Evolutionary conservation across 345 rosid species (phyloP).

Genomic region (Boechera divaricarpa): DNA sequence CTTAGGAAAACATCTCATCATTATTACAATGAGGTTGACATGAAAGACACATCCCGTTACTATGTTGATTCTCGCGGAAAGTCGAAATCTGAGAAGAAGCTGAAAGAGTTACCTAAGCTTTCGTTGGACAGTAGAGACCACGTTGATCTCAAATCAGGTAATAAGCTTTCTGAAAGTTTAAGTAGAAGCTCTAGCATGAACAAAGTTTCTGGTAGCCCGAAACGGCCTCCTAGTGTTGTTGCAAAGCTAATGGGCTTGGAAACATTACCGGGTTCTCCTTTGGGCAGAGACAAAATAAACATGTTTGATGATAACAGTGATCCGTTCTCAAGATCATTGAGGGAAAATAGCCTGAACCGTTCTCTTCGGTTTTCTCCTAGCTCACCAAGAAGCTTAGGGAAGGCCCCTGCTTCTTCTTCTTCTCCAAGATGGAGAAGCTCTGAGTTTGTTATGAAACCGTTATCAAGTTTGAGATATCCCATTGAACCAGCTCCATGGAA

Average conservation of each 20-base stretch:
- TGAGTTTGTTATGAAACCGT: constrained; percentile 78
- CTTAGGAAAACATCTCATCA: constrained; percentile 68
- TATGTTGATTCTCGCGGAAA: constrained; percentile 71
- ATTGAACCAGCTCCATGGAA: constrained; percentile 94
- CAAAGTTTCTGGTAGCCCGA: constrained; percentile 45
- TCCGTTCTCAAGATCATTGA: constrained; percentile 53
- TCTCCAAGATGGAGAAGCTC: constrained; percentile 79
- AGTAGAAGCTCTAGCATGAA: constrained; percentile 54
- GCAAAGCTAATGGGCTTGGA: constrained; percentile 97
- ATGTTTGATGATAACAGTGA: constrained; percentile 47
- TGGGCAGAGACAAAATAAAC: constrained; percentile 38
- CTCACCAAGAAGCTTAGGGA: constrained; percentile 55
- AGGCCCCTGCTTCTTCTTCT: constrained; percentile 57
- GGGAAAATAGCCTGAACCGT: constrained; percentile 53
- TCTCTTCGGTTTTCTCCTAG: constrained; percentile 49
- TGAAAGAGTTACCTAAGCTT: constrained; percentile 77
- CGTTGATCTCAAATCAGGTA: constrained; percentile 50
- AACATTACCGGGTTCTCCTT: constrained; percentile 66
- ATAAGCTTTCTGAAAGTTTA: constrained; percentile 45
- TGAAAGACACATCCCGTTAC: constrained; percentile 61
- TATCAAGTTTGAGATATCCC: constrained; percentile 66
- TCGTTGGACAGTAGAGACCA: constrained; percentile 69
- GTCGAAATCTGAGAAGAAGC: constrained; percentile 61
- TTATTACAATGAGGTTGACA: constrained; percentile 51
- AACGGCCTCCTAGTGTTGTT: constrained; percentile 76